These are phyloP conservation scores for Hericium rajendrae DNA, from an alignment of 768 basidiomycete species.

Conservation along the genomic window DNA sequence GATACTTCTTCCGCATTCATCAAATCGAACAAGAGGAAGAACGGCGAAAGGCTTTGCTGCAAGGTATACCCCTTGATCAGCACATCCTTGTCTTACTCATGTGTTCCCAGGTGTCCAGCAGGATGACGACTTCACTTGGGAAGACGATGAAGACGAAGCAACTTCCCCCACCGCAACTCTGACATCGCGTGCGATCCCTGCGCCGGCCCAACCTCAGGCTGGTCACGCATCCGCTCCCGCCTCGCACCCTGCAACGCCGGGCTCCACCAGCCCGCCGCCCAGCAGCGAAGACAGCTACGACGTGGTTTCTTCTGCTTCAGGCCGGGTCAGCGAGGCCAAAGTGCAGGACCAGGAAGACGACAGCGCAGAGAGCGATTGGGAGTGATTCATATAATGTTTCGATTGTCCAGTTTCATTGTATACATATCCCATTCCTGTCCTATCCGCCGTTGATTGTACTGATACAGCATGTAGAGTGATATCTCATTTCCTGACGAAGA, in stretches of 20 bases:
- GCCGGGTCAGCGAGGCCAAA: conserved; percentile 17
- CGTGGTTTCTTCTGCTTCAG: conserved; percentile 20
- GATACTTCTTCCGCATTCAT: conserved; percentile 83
- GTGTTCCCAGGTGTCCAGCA: conserved; percentile 41
- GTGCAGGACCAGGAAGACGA: conserved; percentile 7
- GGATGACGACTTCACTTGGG: conserved; percentile 91
- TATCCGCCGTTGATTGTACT: too few relatives aligned
- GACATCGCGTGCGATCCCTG: background rate
- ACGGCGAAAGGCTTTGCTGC: conserved; percentile 66
- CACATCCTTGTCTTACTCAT: background rate
- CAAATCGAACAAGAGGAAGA: conserved; percentile 76
- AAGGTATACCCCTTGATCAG: conserved; percentile 35
- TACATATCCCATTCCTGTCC: background rate
- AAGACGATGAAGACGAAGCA: conserved; percentile 78
- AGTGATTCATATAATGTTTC: conserved; percentile 8
- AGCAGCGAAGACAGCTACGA: conserved; percentile 28
- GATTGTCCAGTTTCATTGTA: background rate
- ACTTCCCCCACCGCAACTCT: conserved; percentile 14
- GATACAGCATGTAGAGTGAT: too few relatives aligned
- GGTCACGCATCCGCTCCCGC: background rate
- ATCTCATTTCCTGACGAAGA: too few relatives aligned
- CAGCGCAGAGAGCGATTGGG: conserved; percentile 20
- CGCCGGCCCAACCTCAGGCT: background rate
- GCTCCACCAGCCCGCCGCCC: conserved; percentile 17
- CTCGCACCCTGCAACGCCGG: conserved; percentile 13